Percentiles rank a stretch among this genome's conserved stretches.
Evolutionary conservation across 23 red algal species (phyloP).

Genomic region (Rhodosorus marinus): DNA sequence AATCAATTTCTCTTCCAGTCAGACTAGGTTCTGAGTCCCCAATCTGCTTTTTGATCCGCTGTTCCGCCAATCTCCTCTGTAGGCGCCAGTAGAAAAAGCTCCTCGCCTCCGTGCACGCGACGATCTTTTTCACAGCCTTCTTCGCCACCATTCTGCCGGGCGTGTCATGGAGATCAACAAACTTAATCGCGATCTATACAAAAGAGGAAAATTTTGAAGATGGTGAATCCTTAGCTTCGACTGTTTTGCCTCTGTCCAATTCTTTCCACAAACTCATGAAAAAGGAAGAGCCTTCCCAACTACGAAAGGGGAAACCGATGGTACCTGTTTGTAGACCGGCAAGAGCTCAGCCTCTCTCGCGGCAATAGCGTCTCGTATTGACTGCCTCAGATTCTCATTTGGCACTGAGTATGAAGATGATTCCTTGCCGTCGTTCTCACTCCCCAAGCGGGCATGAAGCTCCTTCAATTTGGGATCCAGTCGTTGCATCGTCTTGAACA

Average conservation of each 20-base stretch:
- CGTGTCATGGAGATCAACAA: conserved; percentile 97
- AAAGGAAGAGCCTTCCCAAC: too few species aligned
- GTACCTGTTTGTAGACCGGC: conserved; percentile 59
- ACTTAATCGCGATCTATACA: conserved; percentile 76
- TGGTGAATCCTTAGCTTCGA: too few species aligned
- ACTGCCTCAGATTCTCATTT: conserved; percentile 31
- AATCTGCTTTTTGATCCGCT: conserved; percentile 21
- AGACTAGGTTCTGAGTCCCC: conserved; percentile 28
- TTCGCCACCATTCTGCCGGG: conserved; percentile 68
- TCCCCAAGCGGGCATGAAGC: conserved; percentile 31
- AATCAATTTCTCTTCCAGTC: conserved; percentile 11
- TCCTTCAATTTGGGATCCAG: conserved; percentile 39
- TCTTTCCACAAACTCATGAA: too few species aligned
- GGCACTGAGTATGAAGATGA: neutral
- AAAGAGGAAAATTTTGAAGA: too few species aligned
- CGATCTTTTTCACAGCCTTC: conserved; percentile 50
- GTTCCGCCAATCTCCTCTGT: conserved; percentile 73
- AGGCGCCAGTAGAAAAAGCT: conserved; percentile 98
- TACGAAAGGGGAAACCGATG: too few species aligned
- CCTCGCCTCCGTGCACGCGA: conserved; percentile 55
- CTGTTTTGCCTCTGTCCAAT: too few species aligned
- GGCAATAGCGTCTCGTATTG: conserved; percentile 51
- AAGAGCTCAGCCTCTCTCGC: conserved; percentile 56
- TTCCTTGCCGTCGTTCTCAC: neutral
- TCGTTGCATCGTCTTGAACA: conserved; percentile 92